Evolutionary conservation across 192 early-diverging fungal species (phyloP), one percentile per base, ranked within the genome.

Genomic region (Geranomyces variabilis): DNA sequence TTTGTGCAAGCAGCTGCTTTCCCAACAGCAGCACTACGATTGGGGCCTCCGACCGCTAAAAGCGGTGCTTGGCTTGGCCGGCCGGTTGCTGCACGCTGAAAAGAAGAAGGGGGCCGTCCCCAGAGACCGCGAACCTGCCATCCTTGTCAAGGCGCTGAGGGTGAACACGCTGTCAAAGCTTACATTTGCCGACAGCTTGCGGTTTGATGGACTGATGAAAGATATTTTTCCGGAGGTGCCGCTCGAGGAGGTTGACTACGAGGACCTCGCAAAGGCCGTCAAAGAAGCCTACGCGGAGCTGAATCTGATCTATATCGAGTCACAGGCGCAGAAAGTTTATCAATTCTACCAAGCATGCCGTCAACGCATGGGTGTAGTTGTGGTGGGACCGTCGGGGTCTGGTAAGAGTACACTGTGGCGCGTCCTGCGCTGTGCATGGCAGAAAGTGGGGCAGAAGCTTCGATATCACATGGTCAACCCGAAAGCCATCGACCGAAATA

Each of bases 21-120:
- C 82, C 0, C 21, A 24, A 14, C 78, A 82, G 57, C 83, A 84
- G 58, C 86, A 87, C 49, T 87, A 87, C 63, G 86, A 87, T 48
- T 87, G 86, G 86, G 86, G 86, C 36, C 63, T 87, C 22, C 70
- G 86, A 8, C 84, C 86, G 21, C 63, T 87, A 14, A 87, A 87
- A 71, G 80, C 84, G 0, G 79, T 83, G 33, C 64, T 87, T 0
- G 70, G 81, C 45, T 63, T 84, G 14, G 84, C 84, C 22, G 86
- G 86, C 3, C 68, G 70, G 15, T 68, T 87, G 24, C 33, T 87
- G 12, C 84, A 86, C 44, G 73, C 77, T 24, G 84, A 84, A 58
- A 77, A 78, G 51, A 57, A 66, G 15, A 26, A 21, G 17, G 73
- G 53, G 10, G 22, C 64, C 0, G 68, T 83, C 17, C 62, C 75